Evolutionary conservation across 345 rosid species (phyloP).

Genomic region (Erucastrum elatum): DNA sequence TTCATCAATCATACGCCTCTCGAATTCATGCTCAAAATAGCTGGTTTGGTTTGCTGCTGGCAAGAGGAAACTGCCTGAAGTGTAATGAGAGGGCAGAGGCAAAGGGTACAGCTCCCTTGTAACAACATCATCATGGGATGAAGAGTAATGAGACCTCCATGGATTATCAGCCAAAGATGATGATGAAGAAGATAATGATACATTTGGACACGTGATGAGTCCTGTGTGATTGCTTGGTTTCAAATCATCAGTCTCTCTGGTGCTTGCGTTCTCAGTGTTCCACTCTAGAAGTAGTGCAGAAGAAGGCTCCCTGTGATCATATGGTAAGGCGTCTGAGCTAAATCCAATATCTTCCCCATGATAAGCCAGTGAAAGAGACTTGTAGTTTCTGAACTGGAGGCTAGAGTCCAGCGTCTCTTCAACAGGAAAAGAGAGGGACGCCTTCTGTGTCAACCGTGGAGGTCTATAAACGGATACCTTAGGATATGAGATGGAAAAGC

Average conservation of each 20-base stretch:
- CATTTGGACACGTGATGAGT: conserved; percentile 39
- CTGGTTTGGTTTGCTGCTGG: conserved; percentile 28
- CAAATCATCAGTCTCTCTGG: conserved; percentile 39
- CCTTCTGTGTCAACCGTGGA: conserved; percentile 26
- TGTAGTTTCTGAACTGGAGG: conserved; percentile 23
- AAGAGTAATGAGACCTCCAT: conserved; percentile 31
- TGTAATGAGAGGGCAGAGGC: conserved; percentile 31
- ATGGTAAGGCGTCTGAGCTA: conserved; percentile 25
- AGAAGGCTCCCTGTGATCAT: conserved; percentile 28
- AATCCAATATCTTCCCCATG: conserved; percentile 34
- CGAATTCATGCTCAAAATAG: conserved; percentile 34
- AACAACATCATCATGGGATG: conserved; percentile 34
- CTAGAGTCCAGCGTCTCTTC: conserved; percentile 30
- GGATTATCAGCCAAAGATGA: conserved; percentile 35
- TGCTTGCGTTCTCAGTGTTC: conserved; percentile 40
- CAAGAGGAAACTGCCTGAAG: conserved; percentile 30
- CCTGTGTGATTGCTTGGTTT: conserved; percentile 35
- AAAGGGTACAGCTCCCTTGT: conserved; percentile 32
- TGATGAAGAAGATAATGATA: conserved; percentile 20
- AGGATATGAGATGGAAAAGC: conserved; percentile 30
- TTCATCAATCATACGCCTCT: conserved; percentile 31
- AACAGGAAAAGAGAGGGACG: background rate
- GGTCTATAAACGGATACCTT: conserved; percentile 37
- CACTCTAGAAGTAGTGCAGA: conserved; percentile 48
- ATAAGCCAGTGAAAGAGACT: conserved; percentile 36